Evolutionary conservation across 345 rosid species (phyloP).

Genomic region (Lumnitzera racemosa): DNA sequence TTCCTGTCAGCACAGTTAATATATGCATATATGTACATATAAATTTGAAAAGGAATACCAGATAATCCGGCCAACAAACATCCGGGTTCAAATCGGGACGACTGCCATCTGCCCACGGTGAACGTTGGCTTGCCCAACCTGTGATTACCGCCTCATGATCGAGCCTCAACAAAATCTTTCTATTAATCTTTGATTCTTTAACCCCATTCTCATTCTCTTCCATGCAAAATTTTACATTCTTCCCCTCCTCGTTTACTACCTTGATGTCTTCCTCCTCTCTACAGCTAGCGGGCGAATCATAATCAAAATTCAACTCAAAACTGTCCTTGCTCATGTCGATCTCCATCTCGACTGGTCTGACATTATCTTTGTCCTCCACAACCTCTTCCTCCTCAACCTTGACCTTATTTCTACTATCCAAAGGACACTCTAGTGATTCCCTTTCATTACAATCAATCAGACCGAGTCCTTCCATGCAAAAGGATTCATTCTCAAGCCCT

Average conservation of each 20-base stretch:
- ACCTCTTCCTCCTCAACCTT: conserved; percentile 46
- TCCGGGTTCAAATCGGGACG: conserved; percentile 54
- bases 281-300: conserved; percentile 39
- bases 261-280: conserved; percentile 41
- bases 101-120: conserved; percentile 67
- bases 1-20: no score
- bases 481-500: conserved; percentile 58
- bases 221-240: conserved; percentile 10
- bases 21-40: no score
- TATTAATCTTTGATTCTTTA: conserved; percentile 31
- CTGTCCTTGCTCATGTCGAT: conserved; percentile 33
- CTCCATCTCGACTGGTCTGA: conserved; percentile 20
- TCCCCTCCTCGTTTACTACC: conserved; percentile 12
- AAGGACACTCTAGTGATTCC: conserved; percentile 9
- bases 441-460: conserved; percentile 30
- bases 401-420: conserved; percentile 14
- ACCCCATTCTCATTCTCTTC: conserved; percentile 7
- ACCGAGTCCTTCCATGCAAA: conserved; percentile 69
- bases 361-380: conserved; percentile 5
- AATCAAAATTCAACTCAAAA: conserved; percentile 66
- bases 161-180: conserved; percentile 39
- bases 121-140: conserved; percentile 64
- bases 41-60: conserved; percentile 29
- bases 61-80: conserved; percentile 37
- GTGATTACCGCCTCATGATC: conserved; percentile 63